A percentile compares a stretch with the other conserved stretches of the same genome.
These are phyloP conservation scores for Pythium coloratum DNA, from an alignment of 352 stramenopile genomes.

Conservation along the genomic window DNA sequence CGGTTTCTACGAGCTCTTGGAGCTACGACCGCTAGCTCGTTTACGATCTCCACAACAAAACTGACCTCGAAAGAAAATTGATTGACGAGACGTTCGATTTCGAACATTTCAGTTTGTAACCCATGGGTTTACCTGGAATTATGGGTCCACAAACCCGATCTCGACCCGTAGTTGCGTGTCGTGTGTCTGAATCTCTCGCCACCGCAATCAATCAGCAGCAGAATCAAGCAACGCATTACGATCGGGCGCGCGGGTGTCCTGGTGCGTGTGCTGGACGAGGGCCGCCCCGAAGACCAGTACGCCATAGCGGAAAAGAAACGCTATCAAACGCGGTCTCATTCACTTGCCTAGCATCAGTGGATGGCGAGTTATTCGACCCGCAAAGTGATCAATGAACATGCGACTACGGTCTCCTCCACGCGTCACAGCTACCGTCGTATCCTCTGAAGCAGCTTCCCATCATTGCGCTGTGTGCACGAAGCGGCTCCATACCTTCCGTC, in stretches of 20 bases:
- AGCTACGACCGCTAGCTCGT: background rate
- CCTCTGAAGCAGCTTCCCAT: background rate
- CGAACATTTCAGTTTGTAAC: background rate
- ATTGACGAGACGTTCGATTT: background rate
- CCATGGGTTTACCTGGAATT: no score
- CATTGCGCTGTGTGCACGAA: background rate
- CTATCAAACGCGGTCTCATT: background rate
- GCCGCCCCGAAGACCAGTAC: no score
- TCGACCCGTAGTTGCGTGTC: no score
- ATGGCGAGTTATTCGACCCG: background rate
- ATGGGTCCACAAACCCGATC: no score
- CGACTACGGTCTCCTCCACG: background rate
- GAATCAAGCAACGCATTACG: no score
- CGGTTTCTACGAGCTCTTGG: background rate
- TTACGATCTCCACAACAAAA: no score
- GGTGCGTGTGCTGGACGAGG: no score
- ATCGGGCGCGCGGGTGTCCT: no score
- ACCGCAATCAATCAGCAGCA: no score
- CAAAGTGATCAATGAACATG: background rate
- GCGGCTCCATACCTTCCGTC: background rate
- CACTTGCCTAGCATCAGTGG: background rate
- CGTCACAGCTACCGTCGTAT: background rate
- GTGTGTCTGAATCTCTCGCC: no score
- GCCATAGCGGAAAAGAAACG: background rate
- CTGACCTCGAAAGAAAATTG: no score